Evolutionary conservation across 768 basidiomycete species (phyloP), one percentile per base, ranked within the genome.

Genomic region (Tricholoma sp.): DNA sequence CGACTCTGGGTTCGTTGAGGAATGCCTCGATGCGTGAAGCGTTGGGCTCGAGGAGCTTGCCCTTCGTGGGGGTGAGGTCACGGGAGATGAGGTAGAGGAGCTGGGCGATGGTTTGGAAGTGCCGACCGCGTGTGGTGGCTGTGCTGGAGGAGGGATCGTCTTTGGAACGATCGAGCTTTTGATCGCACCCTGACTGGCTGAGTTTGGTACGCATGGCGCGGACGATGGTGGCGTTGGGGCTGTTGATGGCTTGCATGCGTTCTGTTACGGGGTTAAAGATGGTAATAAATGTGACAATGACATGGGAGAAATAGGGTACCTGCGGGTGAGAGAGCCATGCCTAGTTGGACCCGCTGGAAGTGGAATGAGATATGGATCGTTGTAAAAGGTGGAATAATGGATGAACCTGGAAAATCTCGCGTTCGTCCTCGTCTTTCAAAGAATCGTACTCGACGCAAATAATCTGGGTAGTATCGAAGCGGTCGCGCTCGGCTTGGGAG

Each of bases 321-420:
- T 61, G 77, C 76, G 3, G 79, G 77, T 15, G 76, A 71, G 48
- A 82, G 73, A 3, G 80, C 71, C 34, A 82, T 75, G 6, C 81
- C 80, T 17, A 79, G 60, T 61, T 82, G 80, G 33, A 82, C 80
- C 44, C 80, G 75, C 80, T 81, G 44, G 20, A 53, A 13, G 52
- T 15, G 17, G 32, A 11, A 20, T 57, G 54, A 53, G 34, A 24
- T 24, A 24, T 4, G 24, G 34, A 56, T 12, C 37, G 11, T 36
- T 42, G 5, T 45, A 12, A 4, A 33, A 52, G 3, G 32, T 36
- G 12, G 15, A 28, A 50, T 44, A 10, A 53, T 12, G 15, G 33
- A 57, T 72, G 41, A 59, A 74, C 82, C 72, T 81, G 76, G 59
- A 87, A 90, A 24, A 87, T 82, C 62, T 86, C 87, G 29, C 85